Base-by-base conservation (phyloP, 495 filamentous ascomycete species). In the Sordaria brevicollis region DNA sequence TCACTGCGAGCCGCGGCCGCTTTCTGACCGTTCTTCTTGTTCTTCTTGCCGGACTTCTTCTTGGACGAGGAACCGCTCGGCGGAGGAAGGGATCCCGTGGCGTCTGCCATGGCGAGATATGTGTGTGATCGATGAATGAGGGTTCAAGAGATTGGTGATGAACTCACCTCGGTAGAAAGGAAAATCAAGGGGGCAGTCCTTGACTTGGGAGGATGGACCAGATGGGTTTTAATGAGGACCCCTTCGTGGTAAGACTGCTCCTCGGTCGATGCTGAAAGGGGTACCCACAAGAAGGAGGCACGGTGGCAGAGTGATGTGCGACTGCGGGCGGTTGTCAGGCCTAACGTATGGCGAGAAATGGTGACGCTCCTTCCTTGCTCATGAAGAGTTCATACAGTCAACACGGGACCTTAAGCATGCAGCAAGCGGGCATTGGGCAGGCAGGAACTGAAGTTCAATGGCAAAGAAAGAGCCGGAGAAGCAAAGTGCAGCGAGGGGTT, bases 41-140 rank as follows among this genome's bases (percentile, higher is more conserved):
- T 37, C 66, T 68, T 73, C 68, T 74, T 75, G 54, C 36, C 62
- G 1, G 67, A 25, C 25, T 70, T 75, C 57, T 65, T 72, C 17
- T 37, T 72, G 36, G 54, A 25, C 25, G 68, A 65, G 29, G 36
- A 29, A 35, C 67, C 31, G 68, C 31, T 17, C 43, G 33, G 25
- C 54, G 43, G 19, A 31, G 49, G 49, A 31, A 4, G 49, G 49
- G 49, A 29, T 17, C 49, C 25, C 25, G 49, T 29, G 49, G 25
- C 49, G 21, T 62, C 49, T 62, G 49, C 49, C 49, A 62, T 62
- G 49, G 25, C 49, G 25, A 62, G 49, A 31, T 36, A 36, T 62
- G 5, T 62, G 49, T 62, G 49, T n/a, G n/a, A n/a, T n/a, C n/a
- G n/a, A n/a, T n/a, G n/a, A n/a, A 62, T 31, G 49, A 29, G 25